Base-by-base conservation (phyloP, 306 rosid species). In the Trifolium subterraneum region DNA sequence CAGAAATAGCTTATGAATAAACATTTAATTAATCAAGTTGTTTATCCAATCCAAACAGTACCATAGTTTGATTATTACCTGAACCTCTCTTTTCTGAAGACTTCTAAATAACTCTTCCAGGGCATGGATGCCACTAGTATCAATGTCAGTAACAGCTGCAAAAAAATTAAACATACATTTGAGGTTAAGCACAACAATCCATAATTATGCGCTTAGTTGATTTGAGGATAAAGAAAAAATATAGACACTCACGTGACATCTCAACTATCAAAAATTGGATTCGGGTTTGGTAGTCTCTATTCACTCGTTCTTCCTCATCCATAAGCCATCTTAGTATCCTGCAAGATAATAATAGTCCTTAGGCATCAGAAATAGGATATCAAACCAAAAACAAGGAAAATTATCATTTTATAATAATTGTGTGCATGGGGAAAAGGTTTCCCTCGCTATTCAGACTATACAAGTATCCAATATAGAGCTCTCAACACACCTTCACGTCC, bases 101-200 rank as follows among this genome's bases (percentile, higher is more conserved):
- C 90, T 89, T 67, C 87, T 82, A 42, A 78, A 42, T 41, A 93
- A 79, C 81, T 93, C 98, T 82, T 91, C 94, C 25, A 93, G 80
- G 64, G 98, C 94, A 81, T 88, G 96, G 79, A 93, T 93, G 69
- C 98, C 98, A 67, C 98, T 93, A 39, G 98, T 93, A 80, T 93
- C 98, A 5, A 93, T 89, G 77, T 93, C 98, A 3, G 94, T 93
- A 68, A 93, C 98, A 3, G 98, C 98, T 93, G 81, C 69, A 85
- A 76, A 18, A 18, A 33, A 66, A 81, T 36, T 25, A 78, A 15
- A 33, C 59, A 52, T 8, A 22, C 31, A 38, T 75, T 68, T 33
- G 58, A 33, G 58, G 70, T 29, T 14, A 50, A 60, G 61, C 42
- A 15, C 4, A 47, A 74, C 12, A 18, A 42, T 36, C 1, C 15